A percentile compares a stretch with the other conserved stretches of the same genome.
These are phyloP conservation scores for Aspergillus sp. DNA, from an alignment of 2,329 filamentous ascomycete species.

Conservation along the genomic window DNA sequence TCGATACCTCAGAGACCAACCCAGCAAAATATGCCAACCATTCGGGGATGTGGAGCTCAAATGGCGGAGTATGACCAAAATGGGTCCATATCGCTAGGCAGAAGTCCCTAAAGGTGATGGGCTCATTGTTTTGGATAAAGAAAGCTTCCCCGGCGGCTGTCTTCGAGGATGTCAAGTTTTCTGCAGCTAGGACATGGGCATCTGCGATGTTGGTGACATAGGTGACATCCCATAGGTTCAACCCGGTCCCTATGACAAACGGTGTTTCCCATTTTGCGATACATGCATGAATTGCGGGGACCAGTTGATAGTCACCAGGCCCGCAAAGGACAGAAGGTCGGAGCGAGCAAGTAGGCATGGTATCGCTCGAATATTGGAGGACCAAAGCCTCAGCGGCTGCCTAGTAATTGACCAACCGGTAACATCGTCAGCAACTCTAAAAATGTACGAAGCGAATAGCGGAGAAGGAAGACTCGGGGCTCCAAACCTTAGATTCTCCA, in stretches of 20 bases:
- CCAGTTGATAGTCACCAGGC: slow-evolving; percentile 42
- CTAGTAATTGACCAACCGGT: slow-evolving; percentile 24
- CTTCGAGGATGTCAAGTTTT: slow-evolving; percentile 40
- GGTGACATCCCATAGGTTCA: slow-evolving; percentile 46
- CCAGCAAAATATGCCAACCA: slow-evolving; percentile 51
- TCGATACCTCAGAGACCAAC: slow-evolving; percentile 46
- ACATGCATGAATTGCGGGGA: slow-evolving; percentile 45
- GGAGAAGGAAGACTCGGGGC: not conserved
- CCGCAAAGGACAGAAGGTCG: slow-evolving; percentile 47
- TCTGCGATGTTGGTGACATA: slow-evolving; percentile 47
- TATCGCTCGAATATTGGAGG: slow-evolving; percentile 33
- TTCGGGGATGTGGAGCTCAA: slow-evolving; percentile 50
- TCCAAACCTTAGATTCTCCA: slow-evolving; percentile 43
- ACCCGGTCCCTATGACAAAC: slow-evolving; percentile 41
- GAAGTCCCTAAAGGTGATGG: slow-evolving; percentile 46
- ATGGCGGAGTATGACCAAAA: slow-evolving; percentile 52
- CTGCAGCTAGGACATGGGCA: slow-evolving; percentile 46
- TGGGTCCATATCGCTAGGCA: slow-evolving; percentile 45
- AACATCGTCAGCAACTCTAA: slow-evolving; percentile 11
- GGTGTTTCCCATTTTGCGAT: slow-evolving; percentile 44
- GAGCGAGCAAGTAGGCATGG: slow-evolving; percentile 41
- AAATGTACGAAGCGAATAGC: not conserved
- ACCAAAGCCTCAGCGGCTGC: slow-evolving; percentile 44
- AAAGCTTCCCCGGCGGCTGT: slow-evolving; percentile 46
- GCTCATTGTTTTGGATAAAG: slow-evolving; percentile 49